Evolutionary conservation across 1,284 basidiomycete genomes (phyloP).

Genomic region (Sanghuangporus weigelae): DNA sequence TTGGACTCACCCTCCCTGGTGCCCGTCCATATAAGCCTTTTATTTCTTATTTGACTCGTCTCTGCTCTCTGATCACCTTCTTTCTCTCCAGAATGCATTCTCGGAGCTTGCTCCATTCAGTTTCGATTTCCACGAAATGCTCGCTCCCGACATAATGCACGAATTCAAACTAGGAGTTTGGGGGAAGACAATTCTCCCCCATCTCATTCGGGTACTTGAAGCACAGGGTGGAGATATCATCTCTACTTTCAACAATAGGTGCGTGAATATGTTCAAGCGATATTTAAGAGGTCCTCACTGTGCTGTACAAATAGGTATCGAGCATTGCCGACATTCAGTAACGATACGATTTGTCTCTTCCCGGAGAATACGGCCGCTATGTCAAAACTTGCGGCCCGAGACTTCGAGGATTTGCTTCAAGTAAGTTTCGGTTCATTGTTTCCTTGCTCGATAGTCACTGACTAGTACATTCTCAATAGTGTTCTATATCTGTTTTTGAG

Average conservation of each 20-base stretch:
- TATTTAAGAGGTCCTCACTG: background rate
- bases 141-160: constrained; percentile 25
- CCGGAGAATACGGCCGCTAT: constrained; percentile 27
- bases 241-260: background rate
- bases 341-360: constrained; percentile 28
- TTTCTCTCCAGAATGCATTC: constrained; percentile 21
- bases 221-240: background rate
- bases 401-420: constrained; percentile 33
- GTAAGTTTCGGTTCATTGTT: constrained; percentile 16
- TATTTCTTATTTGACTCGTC: background rate
- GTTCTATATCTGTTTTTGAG: constrained; percentile 32
- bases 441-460: background rate
- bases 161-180: constrained; percentile 27
- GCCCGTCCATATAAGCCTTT: constrained; percentile 19
- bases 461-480: constrained; percentile 23
- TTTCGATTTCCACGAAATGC: constrained; percentile 21
- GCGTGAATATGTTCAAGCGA: background rate
- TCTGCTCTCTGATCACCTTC: background rate
- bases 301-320: constrained; percentile 11
- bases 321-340: constrained; percentile 28
- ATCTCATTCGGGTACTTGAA: constrained; percentile 25
- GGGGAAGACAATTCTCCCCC: constrained; percentile 24
- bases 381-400: constrained; percentile 30
- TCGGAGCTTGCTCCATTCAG: constrained; percentile 19
- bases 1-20: constrained; percentile 15